These are phyloP conservation scores for Globisporangium acanthophoron DNA, from an alignment of 352 stramenopile species.

Conservation along the genomic window DNA sequence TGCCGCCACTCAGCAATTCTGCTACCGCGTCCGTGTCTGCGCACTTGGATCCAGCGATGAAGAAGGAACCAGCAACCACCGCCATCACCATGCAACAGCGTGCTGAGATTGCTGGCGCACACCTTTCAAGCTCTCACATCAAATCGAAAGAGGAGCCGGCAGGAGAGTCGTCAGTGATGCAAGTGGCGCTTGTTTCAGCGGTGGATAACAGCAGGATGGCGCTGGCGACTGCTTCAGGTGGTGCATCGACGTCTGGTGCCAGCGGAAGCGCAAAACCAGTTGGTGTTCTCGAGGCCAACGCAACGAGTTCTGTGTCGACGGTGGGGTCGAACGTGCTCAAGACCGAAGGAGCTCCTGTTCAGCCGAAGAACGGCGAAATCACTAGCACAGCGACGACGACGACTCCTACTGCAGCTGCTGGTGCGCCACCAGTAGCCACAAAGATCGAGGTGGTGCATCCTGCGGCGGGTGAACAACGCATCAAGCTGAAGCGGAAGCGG, in stretches of 20 bases:
- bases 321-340: too few species aligned
- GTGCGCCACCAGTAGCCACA: not conserved
- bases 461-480: not conserved
- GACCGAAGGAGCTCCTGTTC: not conserved
- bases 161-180: not conserved
- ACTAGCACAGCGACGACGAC: not conserved
- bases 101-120: not conserved
- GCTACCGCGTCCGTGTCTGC: not conserved
- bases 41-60: not conserved
- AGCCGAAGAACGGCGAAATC: not conserved
- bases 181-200: not conserved
- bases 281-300: too few species aligned
- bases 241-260: not conserved
- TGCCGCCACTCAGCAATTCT: not conserved
- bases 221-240: not conserved
- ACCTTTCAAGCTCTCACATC: not conserved
- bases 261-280: not conserved
- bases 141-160: not conserved
- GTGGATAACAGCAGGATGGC: not conserved
- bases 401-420: not conserved
- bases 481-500: constrained; percentile 29
- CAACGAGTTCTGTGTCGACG: too few species aligned
- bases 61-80: not conserved
- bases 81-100: not conserved
- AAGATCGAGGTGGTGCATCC: not conserved